Base-by-base conservation (phyloP, 2,329 filamentous ascomycete species). In the Colletotrichum echinochloae region DNA sequence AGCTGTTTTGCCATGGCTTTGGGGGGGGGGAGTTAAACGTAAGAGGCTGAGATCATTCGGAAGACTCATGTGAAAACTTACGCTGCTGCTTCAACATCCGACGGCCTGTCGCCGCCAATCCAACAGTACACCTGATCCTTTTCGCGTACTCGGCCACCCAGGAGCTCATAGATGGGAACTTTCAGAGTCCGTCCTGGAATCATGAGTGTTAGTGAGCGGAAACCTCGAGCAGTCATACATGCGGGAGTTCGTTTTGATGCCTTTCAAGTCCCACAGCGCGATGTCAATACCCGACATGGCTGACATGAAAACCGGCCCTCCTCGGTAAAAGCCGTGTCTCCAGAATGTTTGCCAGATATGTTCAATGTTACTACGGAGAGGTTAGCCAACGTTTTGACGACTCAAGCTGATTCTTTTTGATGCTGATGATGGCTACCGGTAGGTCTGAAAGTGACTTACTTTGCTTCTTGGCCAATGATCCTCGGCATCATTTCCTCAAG, bases 261-360 rank as follows among this genome's bases (percentile, higher is more conserved):
- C 82, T 79, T 92, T 92, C 51, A 92, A 80, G 78, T 92, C 90
- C 90, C 90, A 92, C 12, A 92, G 81, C 0, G 90, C 90, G 77
- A 92, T 92, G 77, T 92, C 90, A 71, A 93, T 88, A 16, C 91
- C 91, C 3, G 90, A 86, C n/a, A 93, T 81, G 3, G 90, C 91
- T 73, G 88, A 90, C 90, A 92, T 92, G 78, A 93, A 89, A 48
- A 92, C 90, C 0, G 91, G 89, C 0, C 91, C 91, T 20, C 91
- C 90, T 49, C 91, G 86, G 79, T 93, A 93, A 81, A 92, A 93
- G 26, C 88, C 88, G 23, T 85, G 78, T 60, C 91, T 85, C 86
- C 88, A 92, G 59, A 86, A 85, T 74, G 85, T 84, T 78, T 92
- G 90, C 91, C 91, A 92, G 67, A 92, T 88, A 76, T 92, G 88